Conservation (phyloP, 371 early-diverging fungal genomes). For the Scutellospora calospora region DNA sequence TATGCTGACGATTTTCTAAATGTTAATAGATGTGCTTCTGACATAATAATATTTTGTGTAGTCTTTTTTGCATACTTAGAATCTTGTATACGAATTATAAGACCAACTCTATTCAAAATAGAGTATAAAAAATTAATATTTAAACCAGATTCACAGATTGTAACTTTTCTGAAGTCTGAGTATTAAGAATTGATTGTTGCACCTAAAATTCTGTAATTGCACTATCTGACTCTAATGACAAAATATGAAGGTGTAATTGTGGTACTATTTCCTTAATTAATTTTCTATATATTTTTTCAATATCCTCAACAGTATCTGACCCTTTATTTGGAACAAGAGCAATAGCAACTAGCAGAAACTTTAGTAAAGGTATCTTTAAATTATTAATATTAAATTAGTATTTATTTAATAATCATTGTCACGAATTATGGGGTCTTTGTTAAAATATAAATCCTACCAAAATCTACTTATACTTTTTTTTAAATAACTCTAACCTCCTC, state of each 20-base stretch:
- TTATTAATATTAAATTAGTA: no score
- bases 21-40: neutral
- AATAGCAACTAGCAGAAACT: no score
- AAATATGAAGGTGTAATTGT: neutral
- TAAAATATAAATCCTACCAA: no score
- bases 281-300: no score
- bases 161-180: neutral
- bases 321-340: no score
- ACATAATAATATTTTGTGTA: neutral
- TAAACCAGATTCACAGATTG: neutral
- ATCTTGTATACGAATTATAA: neutral
- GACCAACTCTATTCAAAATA: neutral
- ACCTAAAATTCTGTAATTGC: constrained; percentile 9
- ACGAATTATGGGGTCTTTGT: no score
- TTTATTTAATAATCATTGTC: no score
- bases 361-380: no score
- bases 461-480: no score
- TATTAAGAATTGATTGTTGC: neutral
- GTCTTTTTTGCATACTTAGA: neutral
- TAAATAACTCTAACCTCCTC: no score
- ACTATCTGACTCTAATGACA: neutral
- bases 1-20: neutral
- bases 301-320: no score
- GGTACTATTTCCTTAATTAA: neutral
- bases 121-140: neutral